Evolutionary conservation across 2,329 filamentous ascomycete species (phyloP), one percentile per base, ranked within the genome.

Genomic region (Colletotrichum sp.): DNA sequence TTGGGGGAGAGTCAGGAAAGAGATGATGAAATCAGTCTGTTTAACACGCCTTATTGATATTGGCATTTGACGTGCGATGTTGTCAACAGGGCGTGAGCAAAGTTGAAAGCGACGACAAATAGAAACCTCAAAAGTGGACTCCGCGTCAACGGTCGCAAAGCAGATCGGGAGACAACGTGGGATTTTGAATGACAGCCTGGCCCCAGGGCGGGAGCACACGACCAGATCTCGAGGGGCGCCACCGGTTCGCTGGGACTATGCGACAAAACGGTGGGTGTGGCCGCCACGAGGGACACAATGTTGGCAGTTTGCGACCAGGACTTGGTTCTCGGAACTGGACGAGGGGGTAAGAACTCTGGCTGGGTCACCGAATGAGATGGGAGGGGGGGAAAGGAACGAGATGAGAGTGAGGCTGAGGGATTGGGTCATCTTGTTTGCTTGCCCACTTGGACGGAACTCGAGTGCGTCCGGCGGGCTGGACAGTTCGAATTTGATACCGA

Each of bases 91-190:
- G 55, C 30, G 68, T 24, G 63, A 62, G 72, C 32, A 57, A 26
- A 28, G 65, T 34, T 52, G 71, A 36, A 36, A 28, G 16, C 59
- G 65, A 70, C 60, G 70, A 63, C 71, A 70, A 66, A 75, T 69
- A 36, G 57, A 32, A 69, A 74, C 39, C 32, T 44, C 57, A 64
- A 73, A 74, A 69, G 63, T 69, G 64, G 70, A 44, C 70, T 74
- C 21, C 55, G 59, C 21, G 44, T 69, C 24, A 52, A 62, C 15
- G 69, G 26, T 62, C 32, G 55, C 39, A 44, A 49, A 10, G 55
- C 26, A 69, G 60, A 24, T 64, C 55, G 65, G 73, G 64, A 63
- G 70, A 69, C 44, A 52, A 52, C 44, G 44, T 24, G 59, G 39
- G 18, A 39, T 26, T 59, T 64, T 68, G 24, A 69, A 74, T 21